Evolutionary conservation across 345 rosid species (phyloP), one percentile per base, ranked within the genome.

Genomic region (Populus euphratica): DNA sequence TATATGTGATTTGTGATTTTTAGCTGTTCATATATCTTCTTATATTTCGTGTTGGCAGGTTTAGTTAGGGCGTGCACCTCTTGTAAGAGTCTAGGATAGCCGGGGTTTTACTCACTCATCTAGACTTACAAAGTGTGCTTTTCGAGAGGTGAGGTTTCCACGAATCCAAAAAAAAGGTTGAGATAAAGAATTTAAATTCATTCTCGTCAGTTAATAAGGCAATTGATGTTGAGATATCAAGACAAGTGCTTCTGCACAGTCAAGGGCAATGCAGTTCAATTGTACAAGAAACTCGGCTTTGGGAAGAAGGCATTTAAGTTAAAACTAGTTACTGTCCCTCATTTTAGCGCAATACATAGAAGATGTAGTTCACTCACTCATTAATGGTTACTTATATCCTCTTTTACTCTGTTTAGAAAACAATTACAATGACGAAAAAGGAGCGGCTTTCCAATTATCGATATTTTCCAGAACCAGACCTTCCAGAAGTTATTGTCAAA

Each of bases 251-350:
- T 81, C 89, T 92, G 31, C 86, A 87, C 38, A 85, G 87, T 74
- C 86, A 91, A 89, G 98, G 93, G 39, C 88, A 89, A 77, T 86
- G 80, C 5, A 90, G 89, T 84, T 83, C 86, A 86, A 88, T 96
- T 81, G 91, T 91, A 64, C 94, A 91, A 68, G 99, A 93, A 90
- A 93, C 98, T 84, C 92, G 98, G 54, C 96, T 93, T 38, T 95
- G 99, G 99, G 98, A 93, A 78, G 99, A 95, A 87, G 96, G 97
- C 11, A 73, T 92, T 73, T 97, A 91, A 94, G 99, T 94, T 76
- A 56, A 78, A 68, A 33, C 31, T 72, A 14, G 73, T 67, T 75
- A 13, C 68, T 36, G 9, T 21, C 69, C 44, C 38, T 70, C 59
- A 39, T 73, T 44, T 17, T 73, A 76, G 71, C 11, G n/a, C 74